Conservation (phyloP, 352 stramenopile genomes). For the Phytophthora pseudosyringae region DNA sequence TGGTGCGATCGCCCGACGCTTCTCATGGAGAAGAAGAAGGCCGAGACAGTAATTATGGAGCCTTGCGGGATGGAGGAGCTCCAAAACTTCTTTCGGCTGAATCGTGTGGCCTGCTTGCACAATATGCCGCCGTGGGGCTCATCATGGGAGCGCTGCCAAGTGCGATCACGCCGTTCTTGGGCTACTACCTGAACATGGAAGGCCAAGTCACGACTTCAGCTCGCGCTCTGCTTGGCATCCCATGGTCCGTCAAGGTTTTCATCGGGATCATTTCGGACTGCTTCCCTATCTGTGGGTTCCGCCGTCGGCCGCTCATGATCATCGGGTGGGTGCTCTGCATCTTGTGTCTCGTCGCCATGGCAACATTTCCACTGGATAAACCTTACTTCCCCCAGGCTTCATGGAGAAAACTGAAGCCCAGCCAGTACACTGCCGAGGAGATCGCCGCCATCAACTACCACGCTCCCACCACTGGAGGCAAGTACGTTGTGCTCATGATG, state of each 20-base stretch:
- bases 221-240: slow-evolving; percentile 53
- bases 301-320: slow-evolving; percentile 67
- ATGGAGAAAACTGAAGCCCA: slow-evolving; percentile 29
- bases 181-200: slow-evolving; percentile 78
- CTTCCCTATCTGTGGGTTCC: slow-evolving; percentile 63
- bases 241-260: slow-evolving; percentile 75
- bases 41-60: slow-evolving; percentile 24
- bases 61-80: slow-evolving; percentile 46
- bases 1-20: slow-evolving; percentile 3
- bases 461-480: slow-evolving; percentile 40
- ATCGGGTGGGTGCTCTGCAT: slow-evolving; percentile 58
- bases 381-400: slow-evolving; percentile 60
- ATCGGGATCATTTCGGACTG: slow-evolving; percentile 70
- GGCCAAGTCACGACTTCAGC: slow-evolving; percentile 64
- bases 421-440: slow-evolving; percentile 32
- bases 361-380: slow-evolving; percentile 35
- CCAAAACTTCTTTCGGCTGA: slow-evolving; percentile 48
- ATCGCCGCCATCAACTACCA: slow-evolving; percentile 40
- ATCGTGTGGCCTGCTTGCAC: slow-evolving; percentile 62
- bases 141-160: slow-evolving; percentile 68
- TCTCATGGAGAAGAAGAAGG: slow-evolving; percentile 21
- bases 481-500: slow-evolving; percentile 67
- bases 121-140: slow-evolving; percentile 72
- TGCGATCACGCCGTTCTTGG: slow-evolving; percentile 53
- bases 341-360: slow-evolving; percentile 51